phyloP scores from a whole-genome alignment of 176 grass and related monocot species.

The Eleusine indica region DNA sequence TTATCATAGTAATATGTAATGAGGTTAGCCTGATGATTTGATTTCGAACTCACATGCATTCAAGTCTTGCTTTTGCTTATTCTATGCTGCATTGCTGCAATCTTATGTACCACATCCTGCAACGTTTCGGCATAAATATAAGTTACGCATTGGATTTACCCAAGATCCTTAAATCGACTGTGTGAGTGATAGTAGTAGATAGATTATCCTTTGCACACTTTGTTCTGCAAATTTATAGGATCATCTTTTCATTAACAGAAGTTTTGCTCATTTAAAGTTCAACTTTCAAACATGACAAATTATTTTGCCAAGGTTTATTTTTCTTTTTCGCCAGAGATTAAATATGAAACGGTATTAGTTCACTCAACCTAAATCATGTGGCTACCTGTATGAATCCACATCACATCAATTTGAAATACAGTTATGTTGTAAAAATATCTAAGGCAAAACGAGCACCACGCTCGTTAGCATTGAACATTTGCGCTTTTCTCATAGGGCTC shows the following conservation, averaged over 20 bases:
- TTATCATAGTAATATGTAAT: constrained; percentile 14
- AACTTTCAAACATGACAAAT: background rate
- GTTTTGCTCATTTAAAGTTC: background rate
- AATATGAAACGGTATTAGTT: background rate
- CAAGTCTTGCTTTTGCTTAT: constrained; percentile 9
- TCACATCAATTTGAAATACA: background rate
- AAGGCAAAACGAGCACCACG: background rate
- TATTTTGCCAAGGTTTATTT: background rate
- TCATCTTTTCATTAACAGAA: background rate
- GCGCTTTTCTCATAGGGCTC: background rate
- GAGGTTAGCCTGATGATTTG: constrained; percentile 16
- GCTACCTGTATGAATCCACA: background rate
- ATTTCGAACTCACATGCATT: constrained; percentile 19
- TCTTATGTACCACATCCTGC: constrained; percentile 10
- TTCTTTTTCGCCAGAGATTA: background rate
- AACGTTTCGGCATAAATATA: constrained; percentile 17
- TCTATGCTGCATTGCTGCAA: constrained; percentile 35
- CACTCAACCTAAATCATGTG: background rate
- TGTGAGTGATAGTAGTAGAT: background rate
- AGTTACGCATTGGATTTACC: background rate
- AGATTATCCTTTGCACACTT: background rate
- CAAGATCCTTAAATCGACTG: background rate
- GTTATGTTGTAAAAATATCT: background rate
- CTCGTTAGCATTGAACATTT: background rate
- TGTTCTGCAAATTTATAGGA: background rate